Base-by-base conservation (phyloP, 305 asterid genomes). In the Stenogyne calaminthoides region DNA sequence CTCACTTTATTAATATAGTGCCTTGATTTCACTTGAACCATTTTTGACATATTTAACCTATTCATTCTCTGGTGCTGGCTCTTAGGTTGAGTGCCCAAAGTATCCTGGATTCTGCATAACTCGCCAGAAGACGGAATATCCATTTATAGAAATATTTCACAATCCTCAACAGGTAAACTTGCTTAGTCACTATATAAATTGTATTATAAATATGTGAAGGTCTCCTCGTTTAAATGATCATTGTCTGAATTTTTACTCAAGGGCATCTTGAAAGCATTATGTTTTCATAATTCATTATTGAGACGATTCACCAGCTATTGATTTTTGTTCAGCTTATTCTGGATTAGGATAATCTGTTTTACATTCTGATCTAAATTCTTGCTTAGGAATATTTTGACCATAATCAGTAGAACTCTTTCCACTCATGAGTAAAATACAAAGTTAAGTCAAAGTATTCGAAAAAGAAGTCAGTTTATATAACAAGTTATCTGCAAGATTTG, bases 61-160 rank as follows among this genome's bases (percentile, higher is more conserved):
- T n/a, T n/a, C n/a, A n/a, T n/a, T n/a, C n/a, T n/a, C n/a, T n/a
- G n/a, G n/a, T n/a, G n/a, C n/a, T n/a, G n/a, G n/a, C n/a, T n/a
- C n/a, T n/a, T n/a, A n/a, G n/a, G n/a, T n/a, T n/a, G n/a, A n/a
- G n/a, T n/a, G n/a, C n/a, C n/a, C n/a, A n/a, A n/a, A n/a, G n/a
- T n/a, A n/a, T 80, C 98, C 98, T 40, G 98, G 98, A 74, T 95
- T 95, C 84, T 95, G 99, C 84, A 79, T 95, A 72, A 83, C 99
- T 10, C 93, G 97, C 61, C 97, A 90, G 84, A 85, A 85, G 92
- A 88, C 86, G 75, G 97, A 95, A 72, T 95, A 92, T 77, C 98
- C 99, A 10, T 95, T 95, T 69, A 77, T 92, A 18, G 98, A 95
- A 85, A 78, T 95, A 60, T 95, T 90, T 82, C 95, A 92, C 84